Evolutionary conservation across 257 asterid genomes (phyloP), one percentile per base, ranked within the genome.

Genomic region (Solanum medicagineum): DNA sequence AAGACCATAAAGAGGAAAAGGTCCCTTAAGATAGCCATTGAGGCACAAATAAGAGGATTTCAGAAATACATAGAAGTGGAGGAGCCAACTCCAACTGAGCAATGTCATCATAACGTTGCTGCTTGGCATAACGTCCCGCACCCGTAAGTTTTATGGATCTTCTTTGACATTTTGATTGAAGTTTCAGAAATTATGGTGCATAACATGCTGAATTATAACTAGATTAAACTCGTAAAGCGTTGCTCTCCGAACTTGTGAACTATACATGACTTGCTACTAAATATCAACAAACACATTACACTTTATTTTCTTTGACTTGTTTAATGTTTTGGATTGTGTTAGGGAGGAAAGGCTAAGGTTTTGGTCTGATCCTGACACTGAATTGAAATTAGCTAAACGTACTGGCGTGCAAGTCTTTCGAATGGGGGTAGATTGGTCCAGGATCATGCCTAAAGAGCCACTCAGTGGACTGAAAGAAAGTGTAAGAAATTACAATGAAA

Each of bases 361-460:
- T 90, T 95, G 99, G 99, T 96, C 99, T 68, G 98, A 96, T 84
- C 98, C 99, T 65, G 98, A 96, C 90, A 95, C 93, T 20, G 98
- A 96, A 90, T 89, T 95, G 85, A 95, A 92, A 84, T 88, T 96
- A 90, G 99, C 99, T 79, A 94, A 90, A 89, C 93, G 94, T 85
- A 94, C 99, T 5, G 98, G 98, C 29, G 92, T 96, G 66, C 94
- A 92, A 85, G 98, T 95, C 74, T 96, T 96, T 68, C 93, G 98
- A 65, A 96, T 96, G 98, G 99, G 99, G 84, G 86, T 96, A 81
- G 99, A 96, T 90, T 96, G 99, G 99, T 90, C 98, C 19, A 95
- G 99, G 86, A 83, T 96, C 89, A 96, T 96, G 98, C 98, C 98
- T 6, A 90, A 89, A 86, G 97, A 96, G 89, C 99, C 99, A 20